These are phyloP conservation scores for Trypanosoma rangeli DNA, from an alignment of 208 protist genomes.

Conservation along the genomic window DNA sequence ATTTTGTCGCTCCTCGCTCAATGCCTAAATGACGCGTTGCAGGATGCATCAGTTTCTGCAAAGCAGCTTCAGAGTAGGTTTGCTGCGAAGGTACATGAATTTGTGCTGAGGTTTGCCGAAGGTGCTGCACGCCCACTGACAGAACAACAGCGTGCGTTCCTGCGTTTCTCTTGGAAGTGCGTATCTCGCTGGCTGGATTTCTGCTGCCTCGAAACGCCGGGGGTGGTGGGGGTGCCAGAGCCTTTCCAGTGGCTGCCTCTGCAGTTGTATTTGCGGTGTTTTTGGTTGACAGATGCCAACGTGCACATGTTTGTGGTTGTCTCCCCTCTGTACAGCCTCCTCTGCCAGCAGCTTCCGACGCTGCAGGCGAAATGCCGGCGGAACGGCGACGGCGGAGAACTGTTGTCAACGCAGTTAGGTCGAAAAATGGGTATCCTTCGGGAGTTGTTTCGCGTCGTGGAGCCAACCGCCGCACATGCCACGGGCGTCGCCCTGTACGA, in stretches of 20 bases:
- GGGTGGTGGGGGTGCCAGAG: not conserved
- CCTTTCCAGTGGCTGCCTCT: slow-evolving; percentile 29
- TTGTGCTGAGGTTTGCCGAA: slow-evolving; percentile 39
- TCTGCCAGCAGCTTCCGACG: slow-evolving; percentile 25
- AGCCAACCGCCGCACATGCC: slow-evolving; percentile 22
- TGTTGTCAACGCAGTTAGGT: not conserved
- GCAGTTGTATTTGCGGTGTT: slow-evolving; percentile 46
- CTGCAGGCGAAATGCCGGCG: slow-evolving; percentile 3
- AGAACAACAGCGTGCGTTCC: slow-evolving; percentile 40
- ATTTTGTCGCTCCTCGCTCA: slow-evolving; percentile 40
- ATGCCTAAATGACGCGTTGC: slow-evolving; percentile 21
- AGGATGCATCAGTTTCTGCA: not conserved
- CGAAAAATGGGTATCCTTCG: slow-evolving; percentile 11
- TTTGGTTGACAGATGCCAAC: slow-evolving; percentile 52
- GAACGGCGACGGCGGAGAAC: not conserved
- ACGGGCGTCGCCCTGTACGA: slow-evolving; percentile 53
- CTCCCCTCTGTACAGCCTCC: slow-evolving; percentile 42
- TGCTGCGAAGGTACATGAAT: slow-evolving; percentile 23
- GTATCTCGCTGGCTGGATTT: slow-evolving; percentile 41
- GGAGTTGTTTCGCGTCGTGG: slow-evolving; percentile 12
- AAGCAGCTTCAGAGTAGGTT: slow-evolving; percentile 3
- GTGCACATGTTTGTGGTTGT: slow-evolving; percentile 52
- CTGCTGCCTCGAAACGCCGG: slow-evolving; percentile 23
- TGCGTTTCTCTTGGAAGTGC: slow-evolving; percentile 48
- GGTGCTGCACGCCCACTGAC: slow-evolving; percentile 34